Evolutionary conservation across 441 rosid species (phyloP).

Genomic region (Raphanus hybrid): DNA sequence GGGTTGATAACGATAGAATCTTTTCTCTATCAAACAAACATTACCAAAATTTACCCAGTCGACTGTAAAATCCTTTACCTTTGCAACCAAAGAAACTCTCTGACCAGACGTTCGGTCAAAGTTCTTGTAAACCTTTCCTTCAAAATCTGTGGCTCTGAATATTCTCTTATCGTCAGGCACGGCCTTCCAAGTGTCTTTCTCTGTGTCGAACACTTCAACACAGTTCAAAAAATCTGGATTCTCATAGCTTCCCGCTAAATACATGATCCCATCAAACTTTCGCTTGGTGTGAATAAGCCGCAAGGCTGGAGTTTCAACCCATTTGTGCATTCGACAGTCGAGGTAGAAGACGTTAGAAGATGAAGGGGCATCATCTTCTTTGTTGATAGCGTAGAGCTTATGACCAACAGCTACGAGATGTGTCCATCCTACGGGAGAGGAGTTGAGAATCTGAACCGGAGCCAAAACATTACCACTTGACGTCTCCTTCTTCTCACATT

Average conservation of each 20-base stretch:
- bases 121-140: conserved; percentile 2
- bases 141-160: not conserved
- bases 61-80: not conserved
- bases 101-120: not conserved
- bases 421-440: not conserved
- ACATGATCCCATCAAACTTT: not conserved
- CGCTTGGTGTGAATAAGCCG: not conserved
- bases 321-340: too few relatives aligned
- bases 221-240: not conserved
- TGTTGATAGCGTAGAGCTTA: not conserved
- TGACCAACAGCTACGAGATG: not conserved
- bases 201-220: not conserved
- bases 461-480: not conserved
- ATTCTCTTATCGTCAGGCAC: not conserved
- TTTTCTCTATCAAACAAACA: not conserved
- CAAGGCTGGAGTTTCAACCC: not conserved
- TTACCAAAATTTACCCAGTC: not conserved
- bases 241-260: not conserved
- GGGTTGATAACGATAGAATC: not conserved
- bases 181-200: not conserved
- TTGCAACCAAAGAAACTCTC: not conserved
- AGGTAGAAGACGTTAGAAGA: too few relatives aligned
- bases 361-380: not conserved
- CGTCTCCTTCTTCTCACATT: too few relatives aligned
- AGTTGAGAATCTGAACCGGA: not conserved